Percentiles rank a stretch among this genome's conserved stretches.
Conservation (phyloP, 371 early-diverging fungal genomes). For the Rhizopus sp. region DNA sequence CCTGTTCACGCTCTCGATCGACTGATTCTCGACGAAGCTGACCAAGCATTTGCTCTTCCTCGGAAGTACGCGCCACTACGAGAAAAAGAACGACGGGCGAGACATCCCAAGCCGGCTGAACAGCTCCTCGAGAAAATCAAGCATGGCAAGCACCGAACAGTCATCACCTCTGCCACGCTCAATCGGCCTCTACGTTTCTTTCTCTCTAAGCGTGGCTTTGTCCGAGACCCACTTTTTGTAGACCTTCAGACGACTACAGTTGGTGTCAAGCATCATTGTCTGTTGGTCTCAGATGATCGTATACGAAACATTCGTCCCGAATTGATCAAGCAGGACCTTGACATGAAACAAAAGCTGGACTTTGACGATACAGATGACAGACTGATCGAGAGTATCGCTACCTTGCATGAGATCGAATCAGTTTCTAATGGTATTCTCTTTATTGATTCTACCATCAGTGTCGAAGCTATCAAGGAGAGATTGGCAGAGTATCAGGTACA, state of each 20-base stretch:
- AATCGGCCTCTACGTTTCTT: slow-evolving; percentile 66
- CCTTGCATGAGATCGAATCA: slow-evolving; percentile 48
- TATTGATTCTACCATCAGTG: slow-evolving; percentile 37
- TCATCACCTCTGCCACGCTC: slow-evolving; percentile 74
- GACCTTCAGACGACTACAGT: slow-evolving; percentile 57
- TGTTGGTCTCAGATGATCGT: slow-evolving; percentile 51
- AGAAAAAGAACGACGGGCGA: slow-evolving; percentile 46
- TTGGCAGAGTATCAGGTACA: slow-evolving; percentile 27
- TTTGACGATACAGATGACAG: slow-evolving; percentile 64
- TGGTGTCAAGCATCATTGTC: slow-evolving; percentile 53
- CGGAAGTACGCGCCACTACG: slow-evolving; percentile 58
- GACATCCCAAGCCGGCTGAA: slow-evolving; percentile 72
- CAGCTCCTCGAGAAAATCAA: slow-evolving; percentile 39
- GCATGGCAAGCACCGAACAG: slow-evolving; percentile 46
- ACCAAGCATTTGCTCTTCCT: slow-evolving; percentile 67
- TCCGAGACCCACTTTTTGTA: slow-evolving; percentile 59
- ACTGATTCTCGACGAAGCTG: slow-evolving; percentile 78
- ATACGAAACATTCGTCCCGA: slow-evolving; percentile 52
- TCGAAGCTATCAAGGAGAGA: slow-evolving; percentile 25
- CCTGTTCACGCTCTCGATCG: slow-evolving; percentile 55
- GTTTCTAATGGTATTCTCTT: slow-evolving; percentile 66
- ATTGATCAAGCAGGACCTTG: slow-evolving; percentile 3
- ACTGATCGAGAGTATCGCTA: slow-evolving; percentile 64
- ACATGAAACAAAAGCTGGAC: slow-evolving; percentile 11
- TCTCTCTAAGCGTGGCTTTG: slow-evolving; percentile 58